Evolutionary conservation across 2,329 filamentous ascomycete species (phyloP).

Genomic region (Aspergillus arachidicola): DNA sequence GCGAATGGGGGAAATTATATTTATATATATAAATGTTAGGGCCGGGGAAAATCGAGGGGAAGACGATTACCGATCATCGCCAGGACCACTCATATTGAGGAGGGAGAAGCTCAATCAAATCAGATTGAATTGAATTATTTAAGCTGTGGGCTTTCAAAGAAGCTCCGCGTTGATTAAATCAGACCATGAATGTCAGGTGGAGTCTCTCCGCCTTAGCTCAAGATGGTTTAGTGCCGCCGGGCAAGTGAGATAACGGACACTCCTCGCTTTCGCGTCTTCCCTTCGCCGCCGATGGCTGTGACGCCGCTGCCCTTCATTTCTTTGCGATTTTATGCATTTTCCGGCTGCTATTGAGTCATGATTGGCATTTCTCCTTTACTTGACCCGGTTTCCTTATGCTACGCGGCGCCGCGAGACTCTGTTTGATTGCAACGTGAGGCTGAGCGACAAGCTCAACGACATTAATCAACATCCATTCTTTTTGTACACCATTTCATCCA

Average conservation of each 20-base stretch:
- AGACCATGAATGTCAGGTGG: not conserved
- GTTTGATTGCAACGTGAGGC: conserved; percentile 17
- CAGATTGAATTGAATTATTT: not conserved
- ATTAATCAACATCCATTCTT: conserved; percentile 5
- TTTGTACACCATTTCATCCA: not conserved
- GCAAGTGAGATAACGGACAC: conserved; percentile 3
- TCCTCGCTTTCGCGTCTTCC: conserved; percentile 18
- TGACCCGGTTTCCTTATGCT: conserved; percentile 9
- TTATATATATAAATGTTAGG: not conserved
- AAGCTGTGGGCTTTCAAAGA: not conserved
- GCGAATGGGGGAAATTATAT: not conserved
- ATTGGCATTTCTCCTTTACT: conserved; percentile 4
- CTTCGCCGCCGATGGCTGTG: conserved; percentile 7
- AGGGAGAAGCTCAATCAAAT: conserved; percentile 2
- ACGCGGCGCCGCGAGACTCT: conserved; percentile 11
- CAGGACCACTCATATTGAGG: conserved; percentile 39
- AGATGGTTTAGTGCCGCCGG: not conserved
- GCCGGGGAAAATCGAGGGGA: not conserved
- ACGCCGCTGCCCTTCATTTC: not conserved
- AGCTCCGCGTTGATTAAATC: not conserved
- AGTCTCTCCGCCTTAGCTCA: conserved; percentile 25
- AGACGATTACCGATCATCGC: conserved; percentile 38
- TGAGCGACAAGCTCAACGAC: conserved; percentile 17
- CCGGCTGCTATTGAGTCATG: conserved; percentile 17
- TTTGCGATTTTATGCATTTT: not conserved